Percentiles rank a stretch among this genome's conserved stretches.
These are phyloP conservation scores for Wilhelminamyces savonicus DNA, from an alignment of 805 yeast genomes.

Conservation along the genomic window DNA sequence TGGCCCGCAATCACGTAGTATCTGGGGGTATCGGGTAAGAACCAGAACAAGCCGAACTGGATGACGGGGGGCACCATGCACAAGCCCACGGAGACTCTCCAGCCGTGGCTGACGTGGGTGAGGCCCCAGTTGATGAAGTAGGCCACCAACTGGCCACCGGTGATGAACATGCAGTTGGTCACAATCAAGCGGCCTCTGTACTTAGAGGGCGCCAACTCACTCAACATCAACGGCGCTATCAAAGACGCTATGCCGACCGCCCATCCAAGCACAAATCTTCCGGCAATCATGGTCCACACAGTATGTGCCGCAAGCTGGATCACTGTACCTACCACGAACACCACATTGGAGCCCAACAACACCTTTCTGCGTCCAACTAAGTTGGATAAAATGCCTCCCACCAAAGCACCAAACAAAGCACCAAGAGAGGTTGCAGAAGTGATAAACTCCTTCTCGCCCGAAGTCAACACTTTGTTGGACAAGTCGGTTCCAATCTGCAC, in stretches of 20 bases:
- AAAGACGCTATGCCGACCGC: constrained; percentile 95
- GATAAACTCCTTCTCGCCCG: constrained; percentile 81
- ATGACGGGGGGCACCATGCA: constrained; percentile 81
- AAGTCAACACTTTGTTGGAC: constrained; percentile 41
- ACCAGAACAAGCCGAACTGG: constrained; percentile 71
- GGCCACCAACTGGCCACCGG: constrained; percentile 93
- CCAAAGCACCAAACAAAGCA: constrained; percentile 71
- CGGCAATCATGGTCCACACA: constrained; percentile 88
- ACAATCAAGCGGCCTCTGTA: constrained; percentile 90
- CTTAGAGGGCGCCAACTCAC: constrained; percentile 88
- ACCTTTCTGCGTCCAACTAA: constrained; percentile 79
- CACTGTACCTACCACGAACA: constrained; percentile 80
- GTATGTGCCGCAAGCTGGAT: constrained; percentile 76
- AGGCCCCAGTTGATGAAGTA: constrained; percentile 92
- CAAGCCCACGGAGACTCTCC: constrained; percentile 90
- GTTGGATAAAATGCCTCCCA: constrained; percentile 83
- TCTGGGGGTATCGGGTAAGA: constrained; percentile 95
- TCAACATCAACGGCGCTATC: constrained; percentile 87
- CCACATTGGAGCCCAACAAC: constrained; percentile 71
- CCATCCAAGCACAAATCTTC: constrained; percentile 89
- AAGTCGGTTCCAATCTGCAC: constrained; percentile 80
- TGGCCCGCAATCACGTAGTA: constrained; percentile 70
- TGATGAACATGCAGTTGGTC: constrained; percentile 80
- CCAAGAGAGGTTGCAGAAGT: constrained; percentile 95
- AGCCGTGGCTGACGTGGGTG: constrained; percentile 67